phyloP scores from a whole-genome alignment of 2,329 filamentous ascomycete species.

The Didymella segeticola region DNA sequence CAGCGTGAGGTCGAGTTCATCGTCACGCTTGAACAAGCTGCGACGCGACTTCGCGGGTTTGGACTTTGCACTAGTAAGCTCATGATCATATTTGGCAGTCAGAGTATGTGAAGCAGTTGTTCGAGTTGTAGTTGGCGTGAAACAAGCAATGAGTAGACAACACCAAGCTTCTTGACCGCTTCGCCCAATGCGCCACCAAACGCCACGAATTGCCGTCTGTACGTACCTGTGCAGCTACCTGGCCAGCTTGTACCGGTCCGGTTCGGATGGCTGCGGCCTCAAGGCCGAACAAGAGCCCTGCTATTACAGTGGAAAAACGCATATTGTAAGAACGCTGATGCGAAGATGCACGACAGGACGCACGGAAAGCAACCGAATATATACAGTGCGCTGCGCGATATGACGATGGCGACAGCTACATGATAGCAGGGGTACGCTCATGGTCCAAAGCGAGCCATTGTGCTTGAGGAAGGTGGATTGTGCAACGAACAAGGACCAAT shows the following conservation, averaged over 20 bases:
- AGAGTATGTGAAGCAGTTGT: background rate
- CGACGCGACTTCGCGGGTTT: conserved; percentile 24
- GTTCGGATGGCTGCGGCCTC: conserved; percentile 33
- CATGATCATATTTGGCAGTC: background rate
- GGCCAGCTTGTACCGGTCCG: conserved; percentile 22
- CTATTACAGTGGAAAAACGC: conserved; percentile 34
- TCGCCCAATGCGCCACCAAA: conserved; percentile 4
- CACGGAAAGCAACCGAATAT: conserved; percentile 3
- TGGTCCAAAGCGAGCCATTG: conserved; percentile 19
- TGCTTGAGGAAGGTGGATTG: conserved; percentile 40
- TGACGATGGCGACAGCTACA: conserved; percentile 23
- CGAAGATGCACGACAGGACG: conserved; percentile 8
- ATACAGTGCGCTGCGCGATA: conserved; percentile 11
- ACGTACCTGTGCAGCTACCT: conserved; percentile 36
- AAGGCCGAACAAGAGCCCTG: conserved; percentile 33
- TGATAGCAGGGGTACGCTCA: conserved; percentile 22
- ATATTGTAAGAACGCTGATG: conserved; percentile 24
- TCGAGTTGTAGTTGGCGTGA: background rate
- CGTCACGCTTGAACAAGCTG: conserved; percentile 36
- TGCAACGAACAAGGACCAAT: conserved; percentile 24
- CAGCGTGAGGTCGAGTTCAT: conserved; percentile 40
- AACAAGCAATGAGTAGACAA: conserved; percentile 2
- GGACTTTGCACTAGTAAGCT: conserved; percentile 18
- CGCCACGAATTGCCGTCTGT: background rate
- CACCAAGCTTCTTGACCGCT: conserved; percentile 5